These are phyloP conservation scores for Nigrospora osmanthi DNA, from an alignment of 2,329 filamentous ascomycete genomes.

Conservation along the genomic window DNA sequence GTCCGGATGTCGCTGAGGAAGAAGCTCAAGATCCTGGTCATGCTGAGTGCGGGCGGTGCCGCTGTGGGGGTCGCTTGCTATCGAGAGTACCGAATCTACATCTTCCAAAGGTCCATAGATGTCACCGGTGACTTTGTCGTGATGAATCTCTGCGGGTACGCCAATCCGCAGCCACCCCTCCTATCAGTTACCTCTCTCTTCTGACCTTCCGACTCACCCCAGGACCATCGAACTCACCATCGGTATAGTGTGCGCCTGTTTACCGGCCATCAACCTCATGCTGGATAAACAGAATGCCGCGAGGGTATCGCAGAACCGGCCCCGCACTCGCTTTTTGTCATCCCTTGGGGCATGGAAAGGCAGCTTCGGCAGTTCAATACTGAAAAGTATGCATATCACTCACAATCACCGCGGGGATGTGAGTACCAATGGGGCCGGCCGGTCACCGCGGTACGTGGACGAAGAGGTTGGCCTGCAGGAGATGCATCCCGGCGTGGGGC, in stretches of 20 bases:
- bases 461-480: background rate
- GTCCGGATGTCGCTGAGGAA: conserved; percentile 17
- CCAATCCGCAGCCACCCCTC: background rate
- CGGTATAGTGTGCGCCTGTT: conserved; percentile 17
- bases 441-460: background rate
- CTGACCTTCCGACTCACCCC: background rate
- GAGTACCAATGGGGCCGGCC: background rate
- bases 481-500: background rate
- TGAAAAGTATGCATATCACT: background rate
- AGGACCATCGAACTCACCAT: conserved; percentile 15
- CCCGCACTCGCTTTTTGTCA: background rate
- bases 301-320: background rate
- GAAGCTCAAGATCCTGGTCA: conserved; percentile 22
- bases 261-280: conserved; percentile 14
- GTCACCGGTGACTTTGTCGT: conserved; percentile 15
- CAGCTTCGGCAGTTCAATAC: background rate
- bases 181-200: background rate
- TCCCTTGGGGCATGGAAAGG: background rate
- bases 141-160: conserved; percentile 2
- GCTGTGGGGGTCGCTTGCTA: conserved; percentile 20
- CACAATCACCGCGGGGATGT: background rate
- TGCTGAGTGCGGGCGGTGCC: conserved; percentile 21
- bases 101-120: conserved; percentile 13
- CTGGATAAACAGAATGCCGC: background rate
- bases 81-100: conserved; percentile 13